phyloP scores from a whole-genome alignment of 768 basidiomycete genomes.

The Tylopilus subfusipes region DNA sequence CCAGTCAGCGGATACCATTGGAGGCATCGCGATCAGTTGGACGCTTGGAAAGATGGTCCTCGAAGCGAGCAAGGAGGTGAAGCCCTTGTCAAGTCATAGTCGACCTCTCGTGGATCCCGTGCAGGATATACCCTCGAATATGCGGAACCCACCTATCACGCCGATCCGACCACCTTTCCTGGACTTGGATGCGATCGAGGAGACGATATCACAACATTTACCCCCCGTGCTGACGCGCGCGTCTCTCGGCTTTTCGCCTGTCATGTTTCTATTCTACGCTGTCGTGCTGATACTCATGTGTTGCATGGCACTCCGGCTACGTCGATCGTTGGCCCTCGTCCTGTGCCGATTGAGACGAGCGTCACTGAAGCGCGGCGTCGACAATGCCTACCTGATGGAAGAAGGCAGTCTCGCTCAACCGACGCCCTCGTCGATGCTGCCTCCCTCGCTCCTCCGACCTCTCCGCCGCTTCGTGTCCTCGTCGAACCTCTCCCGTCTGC shows the following conservation, averaged over 20 bases:
- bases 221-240: slow-evolving; percentile 58
- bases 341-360: slow-evolving; percentile 45
- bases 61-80: slow-evolving; percentile 88
- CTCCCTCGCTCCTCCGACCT: slow-evolving; percentile 26
- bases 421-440: slow-evolving; percentile 18
- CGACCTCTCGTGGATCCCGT: slow-evolving; percentile 72
- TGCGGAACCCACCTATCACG: slow-evolving; percentile 47
- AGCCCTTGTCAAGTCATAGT: slow-evolving; percentile 41
- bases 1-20: slow-evolving; percentile 89
- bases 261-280: slow-evolving; percentile 57
- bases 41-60: slow-evolving; percentile 99
- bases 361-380: slow-evolving; percentile 31
- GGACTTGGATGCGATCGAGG: slow-evolving; percentile 58
- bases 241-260: slow-evolving; percentile 70
- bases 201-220: slow-evolving; percentile 62
- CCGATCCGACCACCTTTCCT: slow-evolving; percentile 64
- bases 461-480: slow-evolving; percentile 27
- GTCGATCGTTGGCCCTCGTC: slow-evolving; percentile 48
- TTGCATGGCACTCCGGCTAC: slow-evolving; percentile 51
- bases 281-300: slow-evolving; percentile 41
- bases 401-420: slow-evolving; percentile 33
- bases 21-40: slow-evolving; percentile 94
- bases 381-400: slow-evolving; percentile 43
- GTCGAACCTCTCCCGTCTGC: slow-evolving; percentile 20
- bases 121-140: slow-evolving; percentile 55